phyloP scores from a whole-genome alignment of 2,329 filamentous ascomycete genomes.

The Botrytis elliptica region DNA sequence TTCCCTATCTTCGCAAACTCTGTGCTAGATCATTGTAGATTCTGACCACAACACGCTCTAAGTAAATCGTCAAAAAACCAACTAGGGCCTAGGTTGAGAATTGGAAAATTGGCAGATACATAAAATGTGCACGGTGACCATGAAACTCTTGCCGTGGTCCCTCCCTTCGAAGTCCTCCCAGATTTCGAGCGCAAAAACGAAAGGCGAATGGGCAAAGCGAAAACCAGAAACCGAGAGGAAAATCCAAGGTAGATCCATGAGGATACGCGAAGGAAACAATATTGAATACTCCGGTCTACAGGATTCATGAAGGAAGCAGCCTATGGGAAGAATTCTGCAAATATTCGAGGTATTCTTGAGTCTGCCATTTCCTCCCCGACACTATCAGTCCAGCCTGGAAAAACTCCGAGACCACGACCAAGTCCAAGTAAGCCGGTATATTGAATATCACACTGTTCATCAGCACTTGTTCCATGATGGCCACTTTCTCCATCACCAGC shows the following conservation, averaged over 20 bases:
- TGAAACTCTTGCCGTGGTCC: background rate
- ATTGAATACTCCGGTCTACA: background rate
- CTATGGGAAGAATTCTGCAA: background rate
- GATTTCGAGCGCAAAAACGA: background rate
- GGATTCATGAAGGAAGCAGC: background rate
- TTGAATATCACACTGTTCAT: no score
- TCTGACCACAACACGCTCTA: no score
- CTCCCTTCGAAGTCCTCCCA: background rate
- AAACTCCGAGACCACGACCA: no score
- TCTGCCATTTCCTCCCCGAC: background rate
- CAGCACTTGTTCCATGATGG: background rate
- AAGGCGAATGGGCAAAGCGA: background rate
- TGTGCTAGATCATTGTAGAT: no score
- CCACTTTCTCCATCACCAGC: background rate
- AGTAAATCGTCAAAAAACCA: no score
- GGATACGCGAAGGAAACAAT: background rate
- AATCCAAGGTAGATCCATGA: background rate
- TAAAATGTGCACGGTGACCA: background rate
- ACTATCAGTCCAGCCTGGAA: background rate
- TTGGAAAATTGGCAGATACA: background rate
- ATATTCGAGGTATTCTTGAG: background rate
- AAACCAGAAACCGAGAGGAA: no score
- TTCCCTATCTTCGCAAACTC: no score
- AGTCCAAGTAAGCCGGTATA: no score
- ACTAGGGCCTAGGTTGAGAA: no score